These are phyloP conservation scores for Pseudocercospora musae DNA, from an alignment of 2,329 filamentous ascomycete species.

Conservation along the genomic window DNA sequence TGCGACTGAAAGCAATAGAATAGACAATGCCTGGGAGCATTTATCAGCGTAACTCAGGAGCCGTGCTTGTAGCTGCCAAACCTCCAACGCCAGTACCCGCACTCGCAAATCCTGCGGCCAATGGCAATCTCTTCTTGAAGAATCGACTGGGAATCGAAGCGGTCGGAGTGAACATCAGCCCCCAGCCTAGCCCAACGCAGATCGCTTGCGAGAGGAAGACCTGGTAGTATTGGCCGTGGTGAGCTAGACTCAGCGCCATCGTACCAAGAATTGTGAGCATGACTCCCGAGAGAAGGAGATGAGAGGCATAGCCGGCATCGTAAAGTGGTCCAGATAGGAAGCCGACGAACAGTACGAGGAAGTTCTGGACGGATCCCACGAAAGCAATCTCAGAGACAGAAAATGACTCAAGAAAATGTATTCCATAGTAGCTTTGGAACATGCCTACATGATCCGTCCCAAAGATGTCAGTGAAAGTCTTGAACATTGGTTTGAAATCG, in stretches of 20 bases:
- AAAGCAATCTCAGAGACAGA: constrained; percentile 46
- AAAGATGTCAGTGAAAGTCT: too few species aligned
- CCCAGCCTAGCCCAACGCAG: constrained; percentile 47
- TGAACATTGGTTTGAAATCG: too few species aligned
- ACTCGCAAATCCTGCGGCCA: background rate
- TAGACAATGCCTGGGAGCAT: background rate
- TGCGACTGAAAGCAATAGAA: constrained; percentile 2
- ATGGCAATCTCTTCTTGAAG: constrained; percentile 39
- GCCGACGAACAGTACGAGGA: constrained; percentile 48
- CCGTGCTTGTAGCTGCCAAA: background rate
- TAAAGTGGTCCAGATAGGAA: constrained; percentile 48
- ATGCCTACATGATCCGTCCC: background rate
- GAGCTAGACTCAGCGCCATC: constrained; percentile 50
- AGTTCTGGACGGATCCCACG: constrained; percentile 50
- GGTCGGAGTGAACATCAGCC: constrained; percentile 38
- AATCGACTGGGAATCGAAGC: constrained; percentile 47
- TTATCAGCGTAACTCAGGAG: background rate
- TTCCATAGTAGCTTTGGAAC: background rate
- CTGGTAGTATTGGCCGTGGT: constrained; percentile 47
- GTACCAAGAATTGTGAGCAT: constrained; percentile 48
- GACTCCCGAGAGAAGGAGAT: constrained; percentile 42
- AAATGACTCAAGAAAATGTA: background rate
- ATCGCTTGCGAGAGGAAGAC: constrained; percentile 49
- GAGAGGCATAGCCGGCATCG: constrained; percentile 47
- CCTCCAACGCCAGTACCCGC: constrained; percentile 7